Conservation (phyloP, 192 early-diverging fungal species). For the Dissophora ornata region DNA sequence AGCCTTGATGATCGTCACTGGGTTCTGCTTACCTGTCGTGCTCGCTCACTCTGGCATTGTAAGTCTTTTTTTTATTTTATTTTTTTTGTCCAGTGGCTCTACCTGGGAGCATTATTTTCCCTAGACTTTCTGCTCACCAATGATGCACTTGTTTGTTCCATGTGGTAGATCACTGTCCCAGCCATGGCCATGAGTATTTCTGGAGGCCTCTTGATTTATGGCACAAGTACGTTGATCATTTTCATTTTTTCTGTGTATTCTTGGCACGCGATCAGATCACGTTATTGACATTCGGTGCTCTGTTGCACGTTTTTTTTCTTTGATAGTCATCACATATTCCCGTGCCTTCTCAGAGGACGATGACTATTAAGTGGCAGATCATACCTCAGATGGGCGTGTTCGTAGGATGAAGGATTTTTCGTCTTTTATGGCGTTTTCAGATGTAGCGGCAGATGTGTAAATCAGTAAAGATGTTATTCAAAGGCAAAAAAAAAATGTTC, state of each 20-base stretch:
- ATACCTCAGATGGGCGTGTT: too few species aligned
- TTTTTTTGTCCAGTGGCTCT: background rate
- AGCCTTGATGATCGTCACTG: constrained; percentile 90
- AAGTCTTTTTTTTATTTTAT: constrained; percentile 29
- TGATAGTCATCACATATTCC: constrained; percentile 66
- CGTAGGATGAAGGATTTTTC: too few species aligned
- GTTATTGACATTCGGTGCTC: too few species aligned
- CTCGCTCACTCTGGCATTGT: constrained; percentile 85
- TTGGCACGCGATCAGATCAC: too few species aligned
- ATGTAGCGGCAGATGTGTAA: too few species aligned
- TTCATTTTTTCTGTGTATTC: too few species aligned
- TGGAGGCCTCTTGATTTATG: constrained; percentile 94
- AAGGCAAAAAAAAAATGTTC: too few species aligned
- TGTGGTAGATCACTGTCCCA: constrained; percentile 72
- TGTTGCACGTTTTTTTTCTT: background rate
- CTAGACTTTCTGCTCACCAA: too few species aligned
- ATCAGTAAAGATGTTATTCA: too few species aligned
- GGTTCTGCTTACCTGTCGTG: constrained; percentile 85
- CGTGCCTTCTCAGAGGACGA: constrained; percentile 66
- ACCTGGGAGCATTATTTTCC: too few species aligned
- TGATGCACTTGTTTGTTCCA: constrained; percentile 5
- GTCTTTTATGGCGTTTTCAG: too few species aligned
- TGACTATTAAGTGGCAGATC: constrained; percentile 57
- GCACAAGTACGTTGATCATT: constrained; percentile 73
- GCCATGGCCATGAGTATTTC: constrained; percentile 92